Evolutionary conservation across 2,329 filamentous ascomycete species (phyloP), one percentile per base, ranked within the genome.

Genomic region (Fusarium tricinctum): DNA sequence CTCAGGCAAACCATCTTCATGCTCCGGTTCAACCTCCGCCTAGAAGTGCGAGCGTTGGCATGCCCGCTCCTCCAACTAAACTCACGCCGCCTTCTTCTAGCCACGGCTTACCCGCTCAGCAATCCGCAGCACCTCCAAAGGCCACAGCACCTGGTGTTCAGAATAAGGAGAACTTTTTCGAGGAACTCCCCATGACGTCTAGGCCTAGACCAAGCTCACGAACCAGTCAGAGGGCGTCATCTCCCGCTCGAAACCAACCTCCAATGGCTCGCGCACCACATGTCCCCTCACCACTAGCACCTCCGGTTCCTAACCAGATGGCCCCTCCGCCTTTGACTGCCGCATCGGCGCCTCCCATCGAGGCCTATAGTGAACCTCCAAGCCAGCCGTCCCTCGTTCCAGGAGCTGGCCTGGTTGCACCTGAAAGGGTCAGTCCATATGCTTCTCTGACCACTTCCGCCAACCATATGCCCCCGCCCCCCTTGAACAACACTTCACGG

Each of bases 111-210:
- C 77, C 80, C 23, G 71, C 77, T 32, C 74, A 72, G 20, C 79
- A 81, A 2, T 74, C 75, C 2, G 61, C 76, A 1, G 60, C 70
- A 30, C 73, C 68, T 6, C 75, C 76, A 30, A 83, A 81, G 46
- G 66, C 79, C 4, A 71, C 78, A 46, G 68, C 78, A 58, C 74
- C 78, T 58, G 51, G 79, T 73, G 63, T 78, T 68, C 77, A 75
- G 10, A 76, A 75, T 32, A 84, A 86, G 63, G 78, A 83, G 38
- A 88, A 85, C 70, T 95, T 95, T 76, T 95, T 94, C 69, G 92
- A 94, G 78, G 92, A 95, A 55, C 82, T 95, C 22, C 92, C 92
- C 2, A 78, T 91, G 51, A 78, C 85, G 3, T 79, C 86, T 6
- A 90, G 85, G 74, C 85, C 88, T n/a, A 86, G 90, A 26, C 86